Evolutionary conservation across 2,329 filamentous ascomycete species (phyloP), one percentile per base, ranked within the genome.

Genomic region (Clarireedia hainanense): DNA sequence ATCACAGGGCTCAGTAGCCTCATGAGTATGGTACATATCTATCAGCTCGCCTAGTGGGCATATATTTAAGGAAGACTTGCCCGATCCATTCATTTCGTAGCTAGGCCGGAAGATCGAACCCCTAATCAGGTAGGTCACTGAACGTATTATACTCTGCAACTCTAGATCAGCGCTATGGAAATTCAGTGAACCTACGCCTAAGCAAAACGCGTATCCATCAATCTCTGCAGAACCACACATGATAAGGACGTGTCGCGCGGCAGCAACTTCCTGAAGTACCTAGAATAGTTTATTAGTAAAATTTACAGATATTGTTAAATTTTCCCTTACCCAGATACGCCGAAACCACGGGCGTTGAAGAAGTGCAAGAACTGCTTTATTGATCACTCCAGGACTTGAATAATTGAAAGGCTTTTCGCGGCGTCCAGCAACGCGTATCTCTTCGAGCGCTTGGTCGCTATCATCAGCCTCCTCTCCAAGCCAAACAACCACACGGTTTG

Each of bases 401-500:
- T 6, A 27, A 27, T 6, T 6, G 1, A 7, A 6, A 27, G 27
- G 1, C 1, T 27, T 27, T 20, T 20, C 20, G 20, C 2, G 20
- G 27, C 27, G 6, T 27, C 27, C 27, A 6, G 46, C 5, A 48
- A 30, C 7, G 4, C 17, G 24, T 20, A 20, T 48, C 20, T 20
- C 46, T 34, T 34, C 3, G 14, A 48, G 46, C 17, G 46, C 46
- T 34, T 4, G 26, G 4, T 48, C 46, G 20, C 46, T 48, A 34
- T 48, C n/a, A 1, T 48, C 46, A 14, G 26, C 46, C 15, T 0
- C 46, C 3, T 48, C 46, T 4, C 46, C 46, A 5, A 48, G 52
- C 52, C 47, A 57, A 47, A 52, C 27, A 2, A 57, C 3, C 23
- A 54, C 51, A 50, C 46, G 47, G 17, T 45, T 50, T 42, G 45